These are phyloP conservation scores for Acephala macrosclerotiorum DNA, from an alignment of 2,329 filamentous ascomycete species.

Conservation along the genomic window DNA sequence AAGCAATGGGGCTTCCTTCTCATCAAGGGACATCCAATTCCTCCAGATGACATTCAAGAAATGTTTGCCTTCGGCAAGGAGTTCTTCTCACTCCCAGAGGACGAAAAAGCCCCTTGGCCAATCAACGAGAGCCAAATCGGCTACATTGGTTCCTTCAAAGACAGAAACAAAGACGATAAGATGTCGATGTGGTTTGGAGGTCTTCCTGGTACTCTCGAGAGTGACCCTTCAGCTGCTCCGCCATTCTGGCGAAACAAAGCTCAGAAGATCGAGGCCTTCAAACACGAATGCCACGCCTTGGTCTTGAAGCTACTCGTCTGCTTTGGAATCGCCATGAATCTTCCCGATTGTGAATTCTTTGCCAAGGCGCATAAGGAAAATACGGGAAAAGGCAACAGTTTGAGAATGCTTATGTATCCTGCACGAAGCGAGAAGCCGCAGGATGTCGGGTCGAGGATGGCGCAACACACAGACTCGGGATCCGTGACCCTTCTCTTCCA, in stretches of 20 bases:
- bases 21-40: slow-evolving; percentile 18
- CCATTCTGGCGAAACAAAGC: not conserved
- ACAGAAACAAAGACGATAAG: slow-evolving; percentile 12
- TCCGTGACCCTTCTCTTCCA: slow-evolving; percentile 18
- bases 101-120: slow-evolving; percentile 15
- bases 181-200: slow-evolving; percentile 23
- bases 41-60: slow-evolving; percentile 7
- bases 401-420: slow-evolving; percentile 21
- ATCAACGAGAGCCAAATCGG: slow-evolving; percentile 10
- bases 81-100: slow-evolving; percentile 13
- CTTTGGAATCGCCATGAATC: slow-evolving; percentile 14
- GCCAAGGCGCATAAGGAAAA: slow-evolving; percentile 14
- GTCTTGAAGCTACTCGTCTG: slow-evolving; percentile 13
- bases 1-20: slow-evolving; percentile 19
- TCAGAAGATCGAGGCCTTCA: not conserved
- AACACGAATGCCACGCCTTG: slow-evolving; percentile 13
- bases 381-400: slow-evolving; percentile 14
- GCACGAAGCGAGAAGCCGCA: slow-evolving; percentile 9
- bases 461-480: slow-evolving; percentile 14
- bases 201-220: slow-evolving; percentile 5
- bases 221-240: not conserved
- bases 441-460: slow-evolving; percentile 9
- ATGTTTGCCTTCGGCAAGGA: slow-evolving; percentile 7
- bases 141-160: slow-evolving; percentile 14
- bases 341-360: slow-evolving; percentile 18